phyloP scores from a whole-genome alignment of 2,329 filamentous ascomycete species.

The Verticillium albo-atrum region DNA sequence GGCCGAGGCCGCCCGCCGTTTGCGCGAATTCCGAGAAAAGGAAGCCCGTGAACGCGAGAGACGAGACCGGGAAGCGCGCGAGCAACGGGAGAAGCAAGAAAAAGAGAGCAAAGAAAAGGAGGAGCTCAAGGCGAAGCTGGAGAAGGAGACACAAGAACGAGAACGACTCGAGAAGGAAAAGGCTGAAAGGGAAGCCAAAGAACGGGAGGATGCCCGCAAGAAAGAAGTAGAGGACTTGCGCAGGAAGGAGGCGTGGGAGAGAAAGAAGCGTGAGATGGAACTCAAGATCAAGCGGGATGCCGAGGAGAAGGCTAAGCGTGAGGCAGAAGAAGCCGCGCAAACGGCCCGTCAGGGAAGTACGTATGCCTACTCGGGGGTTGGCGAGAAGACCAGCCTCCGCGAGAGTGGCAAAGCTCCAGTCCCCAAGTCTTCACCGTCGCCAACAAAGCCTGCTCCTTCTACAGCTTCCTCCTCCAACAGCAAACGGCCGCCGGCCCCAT shows the following conservation, averaged over 20 bases:
- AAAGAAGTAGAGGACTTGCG: slow-evolving; percentile 22
- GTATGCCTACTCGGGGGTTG: slow-evolving; percentile 62
- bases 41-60: slow-evolving; percentile 44
- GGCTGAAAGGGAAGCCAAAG: slow-evolving; percentile 35
- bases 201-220: slow-evolving; percentile 24
- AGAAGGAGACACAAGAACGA: slow-evolving; percentile 24
- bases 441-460: slow-evolving; percentile 15
- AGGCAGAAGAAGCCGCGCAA: slow-evolving; percentile 20
- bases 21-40: slow-evolving; percentile 53
- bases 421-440: slow-evolving; percentile 19
- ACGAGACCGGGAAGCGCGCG: slow-evolving; percentile 29
- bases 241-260: slow-evolving; percentile 25
- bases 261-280: slow-evolving; percentile 11
- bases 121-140: slow-evolving; percentile 22
- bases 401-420: slow-evolving; percentile 53
- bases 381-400: slow-evolving; percentile 68
- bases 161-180: slow-evolving; percentile 43
- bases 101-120: slow-evolving; percentile 26
- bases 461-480: slow-evolving; percentile 15
- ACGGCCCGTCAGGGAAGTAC: slow-evolving; percentile 39
- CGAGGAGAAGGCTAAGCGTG: slow-evolving; percentile 26
- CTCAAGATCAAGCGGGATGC: slow-evolving; percentile 23
- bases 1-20: slow-evolving; percentile 47
- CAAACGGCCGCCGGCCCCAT: slow-evolving; percentile 39
- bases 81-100: slow-evolving; percentile 29